These are phyloP conservation scores for Solidago caesia DNA, from an alignment of 129 eudicot species.

Conservation along the genomic window DNA sequence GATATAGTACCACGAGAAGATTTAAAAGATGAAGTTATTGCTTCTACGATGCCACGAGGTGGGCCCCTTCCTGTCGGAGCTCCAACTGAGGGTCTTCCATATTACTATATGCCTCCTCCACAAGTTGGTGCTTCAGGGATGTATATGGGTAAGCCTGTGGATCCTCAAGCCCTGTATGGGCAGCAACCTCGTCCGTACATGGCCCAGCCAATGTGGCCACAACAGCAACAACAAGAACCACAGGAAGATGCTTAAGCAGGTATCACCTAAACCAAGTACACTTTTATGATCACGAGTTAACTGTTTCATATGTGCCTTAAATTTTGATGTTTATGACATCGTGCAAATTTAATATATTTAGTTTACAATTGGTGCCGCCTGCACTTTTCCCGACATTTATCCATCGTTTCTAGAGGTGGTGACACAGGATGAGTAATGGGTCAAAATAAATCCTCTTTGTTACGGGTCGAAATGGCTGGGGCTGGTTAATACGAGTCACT, in stretches of 20 bases:
- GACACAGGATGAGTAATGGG: background rate
- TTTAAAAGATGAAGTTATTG: constrained; percentile 79
- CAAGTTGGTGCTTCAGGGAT: constrained; percentile 75
- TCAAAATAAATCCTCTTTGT: background rate
- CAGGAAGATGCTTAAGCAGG: constrained; percentile 58
- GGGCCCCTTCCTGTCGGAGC: constrained; percentile 70
- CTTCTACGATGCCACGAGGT: constrained; percentile 76
- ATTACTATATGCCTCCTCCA: constrained; percentile 82
- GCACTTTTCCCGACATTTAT: constrained; percentile 4
- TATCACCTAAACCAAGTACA: constrained; percentile 6
- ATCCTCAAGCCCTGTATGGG: constrained; percentile 63
- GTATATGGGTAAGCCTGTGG: constrained; percentile 80
- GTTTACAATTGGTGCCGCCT: background rate
- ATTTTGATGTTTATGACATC: background rate
- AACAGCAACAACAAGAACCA: constrained; percentile 76
- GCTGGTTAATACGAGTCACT: background rate
- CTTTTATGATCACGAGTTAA: background rate
- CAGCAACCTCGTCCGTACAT: constrained; percentile 78
- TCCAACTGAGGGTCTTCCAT: constrained; percentile 72
- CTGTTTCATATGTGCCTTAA: background rate
- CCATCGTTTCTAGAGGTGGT: background rate
- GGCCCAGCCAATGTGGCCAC: constrained; percentile 92
- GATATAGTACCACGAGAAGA: constrained; percentile 93
- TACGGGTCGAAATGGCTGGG: background rate
- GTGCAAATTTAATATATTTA: background rate